A percentile compares a stretch with the other conserved stretches of the same genome.
Evolutionary conservation across 2,329 filamentous ascomycete genomes (phyloP).

Genomic region (Diplodia scrobiculata): DNA sequence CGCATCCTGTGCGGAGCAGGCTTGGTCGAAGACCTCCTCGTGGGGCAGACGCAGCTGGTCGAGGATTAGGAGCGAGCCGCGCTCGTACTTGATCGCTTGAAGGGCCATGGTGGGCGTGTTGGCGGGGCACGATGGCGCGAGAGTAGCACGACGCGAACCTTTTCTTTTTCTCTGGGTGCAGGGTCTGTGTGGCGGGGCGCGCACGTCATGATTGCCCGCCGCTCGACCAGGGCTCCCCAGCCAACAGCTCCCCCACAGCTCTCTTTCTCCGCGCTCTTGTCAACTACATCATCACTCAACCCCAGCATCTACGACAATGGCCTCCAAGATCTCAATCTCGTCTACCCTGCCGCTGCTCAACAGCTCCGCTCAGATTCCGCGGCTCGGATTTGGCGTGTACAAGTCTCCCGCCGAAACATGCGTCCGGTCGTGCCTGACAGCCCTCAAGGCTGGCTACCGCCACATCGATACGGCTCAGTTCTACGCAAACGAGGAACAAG

Average conservation of each 20-base stretch:
- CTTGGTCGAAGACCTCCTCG: slow-evolving; percentile 73
- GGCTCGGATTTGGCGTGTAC: slow-evolving; percentile 73
- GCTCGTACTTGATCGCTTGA: slow-evolving; percentile 75
- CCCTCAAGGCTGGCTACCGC: slow-evolving; percentile 61
- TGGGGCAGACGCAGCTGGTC: slow-evolving; percentile 83
- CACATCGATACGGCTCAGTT: slow-evolving; percentile 70
- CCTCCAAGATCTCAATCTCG: slow-evolving; percentile 47
- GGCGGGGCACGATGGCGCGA: slow-evolving; percentile 2
- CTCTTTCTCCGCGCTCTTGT: neutral
- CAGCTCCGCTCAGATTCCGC: slow-evolving; percentile 59
- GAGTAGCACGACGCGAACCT: slow-evolving; percentile 13
- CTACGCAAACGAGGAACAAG: slow-evolving; percentile 69
- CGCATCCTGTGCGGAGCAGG: slow-evolving; percentile 70
- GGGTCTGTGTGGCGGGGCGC: slow-evolving; percentile 4
- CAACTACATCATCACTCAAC: neutral
- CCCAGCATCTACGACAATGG: neutral
- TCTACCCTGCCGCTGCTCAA: slow-evolving; percentile 56
- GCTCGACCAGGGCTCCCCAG: slow-evolving; percentile 3
- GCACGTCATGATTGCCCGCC: slow-evolving; percentile 21
- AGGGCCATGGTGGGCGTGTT: slow-evolving; percentile 54
- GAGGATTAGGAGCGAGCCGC: slow-evolving; percentile 72
- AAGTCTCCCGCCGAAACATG: slow-evolving; percentile 59
- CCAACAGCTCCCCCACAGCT: neutral
- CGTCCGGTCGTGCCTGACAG: slow-evolving; percentile 60
- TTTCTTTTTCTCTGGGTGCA: slow-evolving; percentile 20